These are phyloP conservation scores for Ophiocordyceps camponoti-rufipedis DNA, from an alignment of 2,329 filamentous ascomycete species.

Conservation along the genomic window DNA sequence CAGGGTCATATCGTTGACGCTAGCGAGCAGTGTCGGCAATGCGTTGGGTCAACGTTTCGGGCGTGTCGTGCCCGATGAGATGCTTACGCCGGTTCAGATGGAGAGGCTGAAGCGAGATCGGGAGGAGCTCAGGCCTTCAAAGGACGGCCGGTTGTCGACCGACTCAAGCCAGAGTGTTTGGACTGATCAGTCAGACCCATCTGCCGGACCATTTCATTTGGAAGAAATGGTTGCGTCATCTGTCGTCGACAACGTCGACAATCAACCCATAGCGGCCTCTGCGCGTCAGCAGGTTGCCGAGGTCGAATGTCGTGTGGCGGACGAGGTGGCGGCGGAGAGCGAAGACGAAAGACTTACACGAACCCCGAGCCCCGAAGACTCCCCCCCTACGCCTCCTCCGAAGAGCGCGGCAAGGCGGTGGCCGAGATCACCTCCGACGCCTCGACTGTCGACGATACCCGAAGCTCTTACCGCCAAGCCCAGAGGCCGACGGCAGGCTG, in stretches of 20 bases:
- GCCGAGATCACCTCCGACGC: background rate
- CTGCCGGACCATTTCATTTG: conserved; percentile 30
- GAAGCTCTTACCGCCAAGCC: conserved; percentile 4
- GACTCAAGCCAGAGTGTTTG: conserved; percentile 8
- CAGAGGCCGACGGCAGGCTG: background rate
- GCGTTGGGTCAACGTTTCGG: conserved; percentile 36
- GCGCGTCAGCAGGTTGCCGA: too few species aligned
- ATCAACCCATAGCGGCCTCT: too few species aligned
- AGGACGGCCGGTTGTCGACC: conserved; percentile 6
- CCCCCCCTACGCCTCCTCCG: conserved; percentile 3
- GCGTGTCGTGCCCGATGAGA: conserved; percentile 38
- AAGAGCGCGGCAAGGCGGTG: conserved; percentile 7
- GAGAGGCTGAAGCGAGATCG: conserved; percentile 23
- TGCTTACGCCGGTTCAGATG: conserved; percentile 33
- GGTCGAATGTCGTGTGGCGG: background rate
- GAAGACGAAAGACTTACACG: background rate
- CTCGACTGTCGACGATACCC: conserved; percentile 9
- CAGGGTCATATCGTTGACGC: conserved; percentile 25
- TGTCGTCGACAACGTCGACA: conserved; percentile 9
- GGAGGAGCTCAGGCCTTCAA: conserved; percentile 7
- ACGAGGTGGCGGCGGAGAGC: background rate
- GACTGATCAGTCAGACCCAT: conserved; percentile 15
- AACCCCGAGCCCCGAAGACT: too few species aligned
- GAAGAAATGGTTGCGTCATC: conserved; percentile 21
- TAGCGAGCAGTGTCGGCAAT: conserved; percentile 39